Percentiles rank a stretch among this genome's conserved stretches.
These are phyloP conservation scores for Aspergillus sp. DNA, from an alignment of 2,329 filamentous ascomycete species.

Conservation along the genomic window DNA sequence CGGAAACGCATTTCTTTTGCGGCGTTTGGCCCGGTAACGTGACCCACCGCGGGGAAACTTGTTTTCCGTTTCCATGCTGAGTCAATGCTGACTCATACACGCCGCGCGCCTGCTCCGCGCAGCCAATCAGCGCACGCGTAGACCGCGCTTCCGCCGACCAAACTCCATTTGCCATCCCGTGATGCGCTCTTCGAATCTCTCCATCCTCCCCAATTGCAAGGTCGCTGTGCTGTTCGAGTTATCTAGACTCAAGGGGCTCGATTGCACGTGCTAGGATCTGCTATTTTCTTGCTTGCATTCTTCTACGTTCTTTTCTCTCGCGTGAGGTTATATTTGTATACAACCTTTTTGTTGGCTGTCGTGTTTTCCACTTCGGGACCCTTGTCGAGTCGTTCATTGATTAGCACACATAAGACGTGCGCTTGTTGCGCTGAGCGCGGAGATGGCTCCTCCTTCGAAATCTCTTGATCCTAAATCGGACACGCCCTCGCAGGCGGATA, in stretches of 20 bases:
- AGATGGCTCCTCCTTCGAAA: slow-evolving; percentile 35
- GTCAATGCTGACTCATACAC: slow-evolving; percentile 12
- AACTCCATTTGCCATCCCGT: slow-evolving; percentile 24
- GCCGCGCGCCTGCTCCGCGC: slow-evolving; percentile 5
- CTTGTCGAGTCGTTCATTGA: background rate
- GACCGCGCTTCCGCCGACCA: slow-evolving; percentile 18
- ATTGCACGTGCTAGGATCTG: background rate
- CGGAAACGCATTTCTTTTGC: slow-evolving; percentile 3
- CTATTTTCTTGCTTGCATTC: background rate
- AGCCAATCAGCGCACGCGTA: slow-evolving; percentile 31
- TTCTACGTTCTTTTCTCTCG: background rate
- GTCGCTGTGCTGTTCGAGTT: background rate
- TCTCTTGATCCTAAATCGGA: slow-evolving; percentile 28
- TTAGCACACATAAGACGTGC: slow-evolving; percentile 9
- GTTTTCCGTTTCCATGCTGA: slow-evolving; percentile 21
- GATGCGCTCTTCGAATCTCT: slow-evolving; percentile 2
- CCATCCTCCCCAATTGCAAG: slow-evolving; percentile 3
- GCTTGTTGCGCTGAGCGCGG: slow-evolving; percentile 18
- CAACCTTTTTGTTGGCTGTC: background rate
- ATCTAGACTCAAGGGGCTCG: background rate
- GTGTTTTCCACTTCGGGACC: background rate
- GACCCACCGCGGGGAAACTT: slow-evolving; percentile 28
- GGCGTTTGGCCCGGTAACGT: slow-evolving; percentile 26
- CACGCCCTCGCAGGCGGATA: slow-evolving; percentile 38
- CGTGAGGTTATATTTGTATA: background rate